phyloP scores from a whole-genome alignment of 108 stramenopile genomes.

The Cyclostephanos invisitatus region DNA sequence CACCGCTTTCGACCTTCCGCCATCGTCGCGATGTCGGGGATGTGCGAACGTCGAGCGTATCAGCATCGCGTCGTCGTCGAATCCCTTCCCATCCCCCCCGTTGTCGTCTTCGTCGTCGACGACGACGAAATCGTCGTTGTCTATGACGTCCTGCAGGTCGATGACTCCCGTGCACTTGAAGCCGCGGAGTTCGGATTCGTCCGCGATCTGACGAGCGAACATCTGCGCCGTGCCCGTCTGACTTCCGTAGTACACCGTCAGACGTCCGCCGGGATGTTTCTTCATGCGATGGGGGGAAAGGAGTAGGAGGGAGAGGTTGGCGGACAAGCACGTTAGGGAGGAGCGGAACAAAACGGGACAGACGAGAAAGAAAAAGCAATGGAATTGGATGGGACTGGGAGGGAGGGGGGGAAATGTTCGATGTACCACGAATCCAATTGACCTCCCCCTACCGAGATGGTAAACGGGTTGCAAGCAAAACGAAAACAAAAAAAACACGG shows the following conservation, averaged over 20 bases:
- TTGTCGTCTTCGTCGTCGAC: not conserved
- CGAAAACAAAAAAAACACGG: too few relatives aligned
- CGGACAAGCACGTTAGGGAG: too few relatives aligned
- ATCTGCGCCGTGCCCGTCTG: slow-evolving; percentile 99
- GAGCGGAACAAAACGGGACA: too few relatives aligned
- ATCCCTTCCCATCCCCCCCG: not conserved
- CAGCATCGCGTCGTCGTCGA: slow-evolving; percentile 15
- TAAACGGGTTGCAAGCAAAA: too few relatives aligned
- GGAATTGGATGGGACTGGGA: too few relatives aligned
- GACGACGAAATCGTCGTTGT: slow-evolving; percentile 35
- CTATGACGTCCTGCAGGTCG: slow-evolving; percentile 89
- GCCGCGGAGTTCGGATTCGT: slow-evolving; percentile 78
- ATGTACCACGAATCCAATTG: too few relatives aligned
- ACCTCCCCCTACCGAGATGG: too few relatives aligned
- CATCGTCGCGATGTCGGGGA: slow-evolving; percentile 51
- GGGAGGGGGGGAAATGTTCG: too few relatives aligned
- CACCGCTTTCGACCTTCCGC: slow-evolving; percentile 56
- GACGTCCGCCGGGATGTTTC: slow-evolving; percentile 78
- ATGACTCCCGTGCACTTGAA: slow-evolving; percentile 69
- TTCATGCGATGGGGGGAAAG: too few relatives aligned
- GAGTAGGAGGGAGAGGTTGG: not conserved
- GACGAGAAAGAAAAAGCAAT: too few relatives aligned
- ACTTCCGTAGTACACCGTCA: slow-evolving; percentile 91
- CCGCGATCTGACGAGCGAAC: slow-evolving; percentile 87
- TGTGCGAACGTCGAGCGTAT: slow-evolving; percentile 40